Evolutionary conservation across 768 basidiomycete genomes (phyloP), one percentile per base, ranked within the genome.

Genomic region (Hydnomerulius pinastri): DNA sequence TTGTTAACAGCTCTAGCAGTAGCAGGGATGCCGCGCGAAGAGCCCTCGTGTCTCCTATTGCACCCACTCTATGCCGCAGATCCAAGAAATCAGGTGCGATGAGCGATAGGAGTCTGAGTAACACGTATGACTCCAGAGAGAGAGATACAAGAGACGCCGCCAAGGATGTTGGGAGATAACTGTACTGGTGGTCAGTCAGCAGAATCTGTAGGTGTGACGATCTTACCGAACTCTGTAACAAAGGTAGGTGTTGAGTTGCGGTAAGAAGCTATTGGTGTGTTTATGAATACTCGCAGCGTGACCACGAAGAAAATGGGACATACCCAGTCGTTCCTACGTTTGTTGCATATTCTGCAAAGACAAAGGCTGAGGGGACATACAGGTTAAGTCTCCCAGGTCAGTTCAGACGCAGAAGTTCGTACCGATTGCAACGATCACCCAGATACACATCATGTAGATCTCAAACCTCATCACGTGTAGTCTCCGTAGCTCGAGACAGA

Each of bases 331-430:
- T 49, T 11, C 77, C 77, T 1, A 65, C 64, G 39, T 59, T 68
- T n/a, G 69, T 63, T 12, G 72, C 74, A 49, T 72, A 74, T 43
- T 69, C 66, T 9, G 70, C 69, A 56, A 78, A 71, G 20, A 73
- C 65, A 24, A 77, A 65, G 1, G 51, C 77, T 78, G 37, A 40
- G 9, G 21, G 23, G 15, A 21, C 18, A 39, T 35, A 17, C 37
- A 20, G 46, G 24, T 32, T 27, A 37, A 18, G n/a, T n/a, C n/a
- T n/a, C n/a, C n/a, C n/a, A 50, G 23, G 33, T 39, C 2, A 42
- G 13, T 13, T 32, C 25, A 30, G 46, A 10, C 17, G 8, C 3
- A 17, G 8, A 39, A 24, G 17, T 9, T 54, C 71, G 28, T 56
- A 78, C 77, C 74, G 18, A 74, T 50, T 1, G 60, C 68, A 18